phyloP scores from a whole-genome alignment of 495 filamentous ascomycete genomes.

The Hypoxylon fragiforme region DNA sequence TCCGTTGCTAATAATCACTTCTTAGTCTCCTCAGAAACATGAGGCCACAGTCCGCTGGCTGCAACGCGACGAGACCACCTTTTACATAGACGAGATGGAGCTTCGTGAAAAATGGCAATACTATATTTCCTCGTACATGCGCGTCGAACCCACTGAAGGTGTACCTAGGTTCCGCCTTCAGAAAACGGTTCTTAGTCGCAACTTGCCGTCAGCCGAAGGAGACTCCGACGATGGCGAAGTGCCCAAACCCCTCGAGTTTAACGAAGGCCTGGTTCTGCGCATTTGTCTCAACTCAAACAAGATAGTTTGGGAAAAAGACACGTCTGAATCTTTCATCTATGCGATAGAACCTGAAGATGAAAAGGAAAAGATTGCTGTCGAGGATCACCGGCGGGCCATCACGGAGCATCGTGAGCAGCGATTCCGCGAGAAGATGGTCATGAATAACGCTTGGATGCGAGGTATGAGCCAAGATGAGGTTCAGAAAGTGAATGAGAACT shows the following conservation, averaged over 20 bases:
- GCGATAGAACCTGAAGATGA: conserved; percentile 36
- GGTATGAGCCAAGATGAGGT: conserved; percentile 71
- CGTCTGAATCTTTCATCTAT: conserved; percentile 58
- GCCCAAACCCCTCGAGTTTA: conserved; percentile 60
- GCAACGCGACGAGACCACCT: conserved; percentile 78
- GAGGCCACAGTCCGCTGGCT: conserved; percentile 70
- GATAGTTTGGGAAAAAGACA: conserved; percentile 73
- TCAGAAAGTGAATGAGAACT: conserved; percentile 66
- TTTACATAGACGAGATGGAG: conserved; percentile 66
- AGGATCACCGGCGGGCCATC: conserved; percentile 53
- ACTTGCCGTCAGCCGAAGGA: conserved; percentile 60
- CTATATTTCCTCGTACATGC: conserved; percentile 89
- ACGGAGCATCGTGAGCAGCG: conserved; percentile 61
- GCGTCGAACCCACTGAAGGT: conserved; percentile 87
- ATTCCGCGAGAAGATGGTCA: conserved; percentile 72
- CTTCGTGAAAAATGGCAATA: conserved; percentile 75
- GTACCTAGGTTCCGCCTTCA: conserved; percentile 65
- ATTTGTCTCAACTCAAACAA: conserved; percentile 83
- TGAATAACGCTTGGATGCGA: conserved; percentile 77
- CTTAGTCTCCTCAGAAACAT: conserved; percentile 58
- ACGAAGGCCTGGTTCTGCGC: conserved; percentile 75
- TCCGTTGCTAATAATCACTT: conserved; percentile 17
- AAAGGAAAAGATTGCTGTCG: conserved; percentile 41
- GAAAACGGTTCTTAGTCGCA: conserved; percentile 73
- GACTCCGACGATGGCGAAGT: conserved; percentile 50